Evolutionary conservation across 805 yeast genomes (phyloP).

Genomic region (Spathaspora hagerdaliae): DNA sequence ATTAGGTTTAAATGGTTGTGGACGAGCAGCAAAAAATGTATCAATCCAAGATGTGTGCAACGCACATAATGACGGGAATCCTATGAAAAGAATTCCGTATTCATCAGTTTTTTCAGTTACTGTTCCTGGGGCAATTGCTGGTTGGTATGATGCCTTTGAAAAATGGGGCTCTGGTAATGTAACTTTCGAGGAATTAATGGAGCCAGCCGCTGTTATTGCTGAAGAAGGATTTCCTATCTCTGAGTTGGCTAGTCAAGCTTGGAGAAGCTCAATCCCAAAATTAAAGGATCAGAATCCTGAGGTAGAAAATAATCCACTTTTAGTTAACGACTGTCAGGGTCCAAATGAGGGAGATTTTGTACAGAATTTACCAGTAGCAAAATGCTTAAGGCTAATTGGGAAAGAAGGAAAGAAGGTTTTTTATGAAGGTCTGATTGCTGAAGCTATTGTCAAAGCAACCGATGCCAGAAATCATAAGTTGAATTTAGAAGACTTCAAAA

Average conservation of each 20-base stretch:
- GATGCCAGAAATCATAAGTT: slow-evolving; percentile 52
- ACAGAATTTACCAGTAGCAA: slow-evolving; percentile 49
- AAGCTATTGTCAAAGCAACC: slow-evolving; percentile 55
- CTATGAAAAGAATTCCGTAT: slow-evolving; percentile 46
- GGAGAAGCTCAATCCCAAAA: slow-evolving; percentile 40
- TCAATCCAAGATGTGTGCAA: slow-evolving; percentile 45
- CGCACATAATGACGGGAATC: slow-evolving; percentile 34
- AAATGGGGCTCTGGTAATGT: slow-evolving; percentile 73
- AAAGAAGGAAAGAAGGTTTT: slow-evolving; percentile 59
- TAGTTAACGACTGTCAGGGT: slow-evolving; percentile 29
- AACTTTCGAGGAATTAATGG: slow-evolving; percentile 50
- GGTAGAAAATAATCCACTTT: slow-evolving; percentile 25
- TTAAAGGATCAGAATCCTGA: slow-evolving; percentile 36
- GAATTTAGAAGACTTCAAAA: slow-evolving; percentile 49
- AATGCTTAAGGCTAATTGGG: slow-evolving; percentile 49
- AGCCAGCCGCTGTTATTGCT: slow-evolving; percentile 68
- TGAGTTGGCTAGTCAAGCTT: slow-evolving; percentile 49
- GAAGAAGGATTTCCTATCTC: slow-evolving; percentile 64
- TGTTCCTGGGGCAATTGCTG: slow-evolving; percentile 80
- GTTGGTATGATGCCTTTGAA: slow-evolving; percentile 68
- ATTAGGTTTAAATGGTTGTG: slow-evolving; percentile 71
- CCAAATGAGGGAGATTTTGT: slow-evolving; percentile 61
- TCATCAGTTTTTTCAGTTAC: slow-evolving; percentile 57
- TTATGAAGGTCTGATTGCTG: slow-evolving; percentile 69
- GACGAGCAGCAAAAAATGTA: slow-evolving; percentile 55